phyloP scores from a whole-genome alignment of 2,329 filamentous ascomycete genomes.

The Trichoderma afroharzianum region DNA sequence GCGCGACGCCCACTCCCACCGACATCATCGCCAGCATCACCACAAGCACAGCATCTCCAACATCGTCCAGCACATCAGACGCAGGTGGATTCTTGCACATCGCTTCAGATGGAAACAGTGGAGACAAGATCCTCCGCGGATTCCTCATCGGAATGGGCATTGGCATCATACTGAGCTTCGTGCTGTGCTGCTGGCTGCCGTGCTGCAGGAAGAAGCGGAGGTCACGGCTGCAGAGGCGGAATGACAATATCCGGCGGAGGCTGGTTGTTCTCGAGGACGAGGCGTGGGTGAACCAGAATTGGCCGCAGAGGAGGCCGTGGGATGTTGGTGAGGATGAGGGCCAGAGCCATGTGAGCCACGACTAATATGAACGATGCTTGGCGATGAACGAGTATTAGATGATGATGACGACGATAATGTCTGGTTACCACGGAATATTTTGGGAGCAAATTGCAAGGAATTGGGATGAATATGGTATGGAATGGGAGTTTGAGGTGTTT shows the following conservation, averaged over 20 bases:
- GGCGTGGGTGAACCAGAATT: conserved; percentile 4
- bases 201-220: conserved; percentile 25
- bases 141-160: conserved; percentile 34
- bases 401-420: not conserved
- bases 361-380: not conserved
- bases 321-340: conserved; percentile 4
- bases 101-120: conserved; percentile 29
- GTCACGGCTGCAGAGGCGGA: conserved; percentile 16
- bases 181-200: conserved; percentile 34
- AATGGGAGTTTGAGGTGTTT: not conserved
- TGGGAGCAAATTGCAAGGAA: not conserved
- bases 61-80: not conserved
- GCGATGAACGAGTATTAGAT: not conserved
- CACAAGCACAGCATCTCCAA: not conserved
- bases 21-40: not conserved
- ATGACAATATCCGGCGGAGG: not conserved
- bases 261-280: not conserved
- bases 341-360: not conserved
- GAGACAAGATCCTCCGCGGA: conserved; percentile 32
- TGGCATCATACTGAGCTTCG: conserved; percentile 30
- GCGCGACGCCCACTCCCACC: not conserved
- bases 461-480: not conserved
- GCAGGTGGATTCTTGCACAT: conserved; percentile 22
- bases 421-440: not conserved
- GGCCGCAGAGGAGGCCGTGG: conserved; percentile 4